Base-by-base conservation (phyloP, 495 filamentous ascomycete species). In the Trichocladium antarcticum region DNA sequence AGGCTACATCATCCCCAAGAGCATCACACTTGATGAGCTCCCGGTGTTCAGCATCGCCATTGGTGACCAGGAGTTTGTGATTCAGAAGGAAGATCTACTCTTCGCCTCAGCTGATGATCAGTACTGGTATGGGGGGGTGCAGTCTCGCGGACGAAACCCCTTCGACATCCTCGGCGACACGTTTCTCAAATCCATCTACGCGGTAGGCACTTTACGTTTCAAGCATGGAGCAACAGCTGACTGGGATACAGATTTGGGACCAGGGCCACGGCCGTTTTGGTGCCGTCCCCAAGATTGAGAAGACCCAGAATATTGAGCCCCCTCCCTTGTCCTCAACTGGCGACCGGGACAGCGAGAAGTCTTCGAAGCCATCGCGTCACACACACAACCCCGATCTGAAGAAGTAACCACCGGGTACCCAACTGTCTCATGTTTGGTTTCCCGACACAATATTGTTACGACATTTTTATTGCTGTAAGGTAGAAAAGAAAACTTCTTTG, bases 81-180 rank as follows among this genome's bases (percentile, higher is more conserved):
- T 90, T 36, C 81, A 85, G 63, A 85, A 86, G 63, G 78, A 84
- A 54, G 81, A 85, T 56, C 61, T 88, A 7, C 73, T 74, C 3
- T 87, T 87, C 51, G 77, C 79, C 4, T 66, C 72, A 31, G 78
- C 76, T 5, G 79, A 76, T 32, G 63, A 75, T 31, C 48, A 59
- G 14, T 74, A 76, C 61, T 70, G 76, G 50, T 90, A 86, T 60
- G 85, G 84, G 12, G 83, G 83, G 6, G 81, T 90, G 37, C 85
- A 90, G 68, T 81, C 76, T 15, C 72, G 84, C 31, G 85, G 85
- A 11, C 60, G 65, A 45, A 71, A 78, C 66, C 63, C 69, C 9
- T 81, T 87, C 52, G 83, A 90, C 60, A 84, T 90, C 43, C 67
- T 87, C 16, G 85, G 85, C 17, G 81, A 81, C 58, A 78, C 77